Evolutionary conservation across 2,329 filamentous ascomycete species (phyloP).

Genomic region (Pyrenochaeta sp.): DNA sequence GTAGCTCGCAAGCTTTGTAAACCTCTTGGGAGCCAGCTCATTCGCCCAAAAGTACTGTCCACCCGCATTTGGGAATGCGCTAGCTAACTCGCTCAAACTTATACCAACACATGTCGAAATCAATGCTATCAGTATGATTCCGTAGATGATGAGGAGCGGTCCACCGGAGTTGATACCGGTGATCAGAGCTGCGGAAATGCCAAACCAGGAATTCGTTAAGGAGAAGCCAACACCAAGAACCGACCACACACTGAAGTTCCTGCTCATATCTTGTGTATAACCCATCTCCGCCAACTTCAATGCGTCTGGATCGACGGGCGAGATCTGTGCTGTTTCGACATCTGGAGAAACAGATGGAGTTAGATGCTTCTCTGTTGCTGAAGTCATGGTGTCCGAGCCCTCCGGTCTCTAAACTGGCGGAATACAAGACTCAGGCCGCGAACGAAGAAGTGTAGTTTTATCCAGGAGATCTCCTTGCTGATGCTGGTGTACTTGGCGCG

Average conservation of each 20-base stretch:
- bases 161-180: conserved; percentile 62
- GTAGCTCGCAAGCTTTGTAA: conserved; percentile 57
- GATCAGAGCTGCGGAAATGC: conserved; percentile 58
- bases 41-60: conserved; percentile 63
- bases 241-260: conserved; percentile 60
- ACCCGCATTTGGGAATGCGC: conserved; percentile 60
- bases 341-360: conserved; percentile 16
- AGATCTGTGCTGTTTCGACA: conserved; percentile 13
- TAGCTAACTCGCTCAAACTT: conserved; percentile 58
- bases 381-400: conserved; percentile 4
- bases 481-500: conserved; percentile 14
- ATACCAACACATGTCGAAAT: conserved; percentile 58
- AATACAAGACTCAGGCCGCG: neutral
- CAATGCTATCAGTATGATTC: conserved; percentile 57
- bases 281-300: conserved; percentile 58
- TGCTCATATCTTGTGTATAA: conserved; percentile 57
- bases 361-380: conserved; percentile 22
- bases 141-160: conserved; percentile 59
- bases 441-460: neutral
- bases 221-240: conserved; percentile 61
- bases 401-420: neutral
- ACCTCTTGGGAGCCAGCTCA: conserved; percentile 57
- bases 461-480: conserved; percentile 8
- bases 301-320: conserved; percentile 50
- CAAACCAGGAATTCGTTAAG: conserved; percentile 62